A percentile compares a stretch with the other conserved stretches of the same genome.
Conservation (phyloP, 768 basidiomycete species). For the Rhizopogon sp. region DNA sequence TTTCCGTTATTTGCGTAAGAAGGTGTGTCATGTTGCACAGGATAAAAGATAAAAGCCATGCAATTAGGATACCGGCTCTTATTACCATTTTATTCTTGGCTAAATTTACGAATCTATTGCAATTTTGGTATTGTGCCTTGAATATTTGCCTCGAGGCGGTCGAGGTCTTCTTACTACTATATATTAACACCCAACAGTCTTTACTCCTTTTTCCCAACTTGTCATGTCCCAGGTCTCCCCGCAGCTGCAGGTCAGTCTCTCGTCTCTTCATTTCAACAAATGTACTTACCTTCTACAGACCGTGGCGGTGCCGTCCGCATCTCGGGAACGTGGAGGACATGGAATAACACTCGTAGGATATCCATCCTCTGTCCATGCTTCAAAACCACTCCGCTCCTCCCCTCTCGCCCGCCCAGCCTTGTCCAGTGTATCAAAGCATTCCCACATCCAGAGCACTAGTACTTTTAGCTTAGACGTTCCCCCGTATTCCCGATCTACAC, state of each 20-base stretch:
- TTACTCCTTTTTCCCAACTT: background rate
- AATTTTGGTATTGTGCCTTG: background rate
- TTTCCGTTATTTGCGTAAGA: background rate
- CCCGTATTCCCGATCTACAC: constrained; percentile 5
- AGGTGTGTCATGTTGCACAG: background rate
- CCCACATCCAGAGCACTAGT: constrained; percentile 2
- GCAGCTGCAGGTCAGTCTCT: background rate
- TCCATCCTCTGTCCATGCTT: constrained; percentile 2
- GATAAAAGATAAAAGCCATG: background rate
- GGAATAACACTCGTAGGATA: background rate
- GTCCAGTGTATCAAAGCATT: constrained; percentile 16
- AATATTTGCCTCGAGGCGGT: background rate
- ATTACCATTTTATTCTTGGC: background rate
- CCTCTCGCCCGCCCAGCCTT: constrained; percentile 19
- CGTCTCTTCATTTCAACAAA: too few relatives aligned
- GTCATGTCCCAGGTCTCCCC: background rate
- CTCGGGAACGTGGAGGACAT: background rate
- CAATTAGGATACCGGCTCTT: background rate
- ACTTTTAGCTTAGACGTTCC: background rate
- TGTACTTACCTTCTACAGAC: background rate
- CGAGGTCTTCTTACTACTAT: background rate
- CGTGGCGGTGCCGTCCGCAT: background rate
- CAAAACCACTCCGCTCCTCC: constrained; percentile 26
- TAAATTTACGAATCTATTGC: background rate
- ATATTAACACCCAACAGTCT: too few relatives aligned